Percentiles rank a stretch among this genome's conserved stretches.
These are phyloP conservation scores for Lachnellula hyalina DNA, from an alignment of 2,329 filamentous ascomycete genomes.

Conservation along the genomic window DNA sequence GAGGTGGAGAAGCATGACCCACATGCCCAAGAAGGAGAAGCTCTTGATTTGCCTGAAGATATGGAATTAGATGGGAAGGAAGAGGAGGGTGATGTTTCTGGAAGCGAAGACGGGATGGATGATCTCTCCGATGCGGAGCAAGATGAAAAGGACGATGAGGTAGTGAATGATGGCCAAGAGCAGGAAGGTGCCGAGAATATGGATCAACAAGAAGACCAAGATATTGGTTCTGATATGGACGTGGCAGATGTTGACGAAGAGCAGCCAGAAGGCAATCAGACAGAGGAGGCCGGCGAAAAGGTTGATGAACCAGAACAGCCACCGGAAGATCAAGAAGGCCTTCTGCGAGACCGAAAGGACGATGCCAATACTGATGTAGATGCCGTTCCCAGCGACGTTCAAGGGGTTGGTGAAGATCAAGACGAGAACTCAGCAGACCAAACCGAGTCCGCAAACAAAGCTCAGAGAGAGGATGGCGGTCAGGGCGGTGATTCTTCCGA, in stretches of 20 bases:
- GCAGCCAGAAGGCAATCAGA: slow-evolving; percentile 34
- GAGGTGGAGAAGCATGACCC: slow-evolving; percentile 61
- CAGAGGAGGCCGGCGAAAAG: slow-evolving; percentile 47
- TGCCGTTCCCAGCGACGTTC: slow-evolving; percentile 56
- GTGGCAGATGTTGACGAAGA: slow-evolving; percentile 30
- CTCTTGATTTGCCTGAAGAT: slow-evolving; percentile 65
- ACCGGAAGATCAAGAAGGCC: slow-evolving; percentile 43
- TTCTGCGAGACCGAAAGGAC: slow-evolving; percentile 37
- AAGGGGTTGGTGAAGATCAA: slow-evolving; percentile 60
- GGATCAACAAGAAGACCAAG: slow-evolving; percentile 37
- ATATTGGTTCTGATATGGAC: slow-evolving; percentile 31
- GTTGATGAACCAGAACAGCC: slow-evolving; percentile 45
- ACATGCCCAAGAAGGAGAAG: slow-evolving; percentile 60
- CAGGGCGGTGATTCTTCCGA: slow-evolving; percentile 61
- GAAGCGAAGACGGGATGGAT: slow-evolving; percentile 43
- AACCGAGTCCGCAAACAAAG: slow-evolving; percentile 53
- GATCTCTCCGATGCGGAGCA: slow-evolving; percentile 46
- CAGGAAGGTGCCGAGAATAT: slow-evolving; percentile 36
- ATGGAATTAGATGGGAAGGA: slow-evolving; percentile 62
- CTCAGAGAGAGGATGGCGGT: slow-evolving; percentile 62
- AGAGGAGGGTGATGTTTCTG: slow-evolving; percentile 40
- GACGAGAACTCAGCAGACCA: slow-evolving; percentile 57
- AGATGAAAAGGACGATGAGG: slow-evolving; percentile 36
- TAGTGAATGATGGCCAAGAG: slow-evolving; percentile 39
- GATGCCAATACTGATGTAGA: slow-evolving; percentile 51